phyloP scores from a whole-genome alignment of 768 basidiomycete genomes.

The Macrolepiota dolichaula region DNA sequence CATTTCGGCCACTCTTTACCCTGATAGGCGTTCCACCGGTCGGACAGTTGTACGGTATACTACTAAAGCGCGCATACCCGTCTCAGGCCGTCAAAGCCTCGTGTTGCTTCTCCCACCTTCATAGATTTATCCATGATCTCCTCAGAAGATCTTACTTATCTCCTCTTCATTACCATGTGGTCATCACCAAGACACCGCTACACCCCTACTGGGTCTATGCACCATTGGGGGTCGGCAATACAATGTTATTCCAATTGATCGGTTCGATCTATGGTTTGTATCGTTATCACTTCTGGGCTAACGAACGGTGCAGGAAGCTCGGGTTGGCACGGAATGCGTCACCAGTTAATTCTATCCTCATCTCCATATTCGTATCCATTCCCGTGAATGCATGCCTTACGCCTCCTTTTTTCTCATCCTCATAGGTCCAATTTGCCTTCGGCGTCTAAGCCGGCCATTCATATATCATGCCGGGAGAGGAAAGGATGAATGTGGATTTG shows the following conservation, averaged over 20 bases:
- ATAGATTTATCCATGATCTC: not conserved
- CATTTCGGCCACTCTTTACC: slow-evolving; percentile 1
- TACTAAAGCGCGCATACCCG: not conserved
- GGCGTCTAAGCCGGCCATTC: not conserved
- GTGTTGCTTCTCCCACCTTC: not conserved
- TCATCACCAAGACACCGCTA: not conserved
- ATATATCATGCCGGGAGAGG: slow-evolving; percentile 1
- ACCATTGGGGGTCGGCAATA: not conserved
- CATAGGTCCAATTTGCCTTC: not conserved
- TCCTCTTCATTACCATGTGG: slow-evolving; percentile 3
- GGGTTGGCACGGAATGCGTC: not conserved
- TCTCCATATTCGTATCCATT: not conserved
- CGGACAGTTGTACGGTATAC: not conserved
- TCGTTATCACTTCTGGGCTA: not conserved
- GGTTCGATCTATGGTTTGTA: not conserved
- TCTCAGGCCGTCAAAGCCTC: not conserved
- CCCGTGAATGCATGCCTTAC: not conserved
- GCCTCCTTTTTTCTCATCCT: slow-evolving; percentile 5
- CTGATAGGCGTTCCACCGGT: not conserved
- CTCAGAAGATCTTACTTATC: not conserved
- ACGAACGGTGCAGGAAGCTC: not conserved
- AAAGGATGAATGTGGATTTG: not conserved
- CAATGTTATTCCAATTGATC: not conserved
- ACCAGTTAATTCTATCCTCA: not conserved
- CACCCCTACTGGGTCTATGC: not conserved